Evolutionary conservation across 2,329 filamentous ascomycete genomes (phyloP).

Genomic region (Coniochaeta sp.): DNA sequence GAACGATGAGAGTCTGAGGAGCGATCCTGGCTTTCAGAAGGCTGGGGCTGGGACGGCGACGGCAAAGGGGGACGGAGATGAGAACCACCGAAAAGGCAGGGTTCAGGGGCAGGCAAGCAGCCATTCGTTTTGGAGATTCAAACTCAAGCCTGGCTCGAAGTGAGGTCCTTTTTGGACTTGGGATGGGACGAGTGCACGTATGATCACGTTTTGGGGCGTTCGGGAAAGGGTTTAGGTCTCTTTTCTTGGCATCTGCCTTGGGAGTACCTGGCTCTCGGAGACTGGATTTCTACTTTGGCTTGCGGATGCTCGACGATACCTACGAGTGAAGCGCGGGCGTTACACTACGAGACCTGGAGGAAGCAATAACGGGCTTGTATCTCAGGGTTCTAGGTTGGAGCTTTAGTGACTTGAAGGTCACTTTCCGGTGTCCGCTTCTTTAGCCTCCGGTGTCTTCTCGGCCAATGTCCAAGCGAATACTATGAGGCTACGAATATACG

Average conservation of each 20-base stretch:
- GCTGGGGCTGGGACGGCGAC: constrained; percentile 10
- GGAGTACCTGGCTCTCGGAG: neutral
- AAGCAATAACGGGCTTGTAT: neutral
- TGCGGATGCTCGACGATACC: neutral
- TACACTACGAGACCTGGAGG: neutral
- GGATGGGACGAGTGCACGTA: neutral
- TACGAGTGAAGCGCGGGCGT: neutral
- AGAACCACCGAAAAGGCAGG: constrained; percentile 2
- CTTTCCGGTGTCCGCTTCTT: neutral
- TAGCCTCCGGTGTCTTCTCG: neutral
- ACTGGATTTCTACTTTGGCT: neutral
- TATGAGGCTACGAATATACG: neutral
- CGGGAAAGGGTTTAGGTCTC: neutral
- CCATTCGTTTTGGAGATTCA: neutral
- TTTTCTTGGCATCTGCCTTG: neutral
- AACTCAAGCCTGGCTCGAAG: neutral
- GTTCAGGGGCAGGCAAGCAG: neutral
- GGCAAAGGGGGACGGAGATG: constrained; percentile 1
- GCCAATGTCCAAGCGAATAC: neutral
- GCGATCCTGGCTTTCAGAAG: constrained; percentile 29
- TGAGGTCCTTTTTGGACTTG: neutral
- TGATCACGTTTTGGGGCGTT: neutral
- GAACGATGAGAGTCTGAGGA: constrained; percentile 39
- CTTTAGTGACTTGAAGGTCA: neutral
- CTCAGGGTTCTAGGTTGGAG: neutral